A percentile compares a stretch with the other conserved stretches of the same genome.
Evolutionary conservation across 805 yeast genomes (phyloP).

Genomic region (Ogataea sp.): DNA sequence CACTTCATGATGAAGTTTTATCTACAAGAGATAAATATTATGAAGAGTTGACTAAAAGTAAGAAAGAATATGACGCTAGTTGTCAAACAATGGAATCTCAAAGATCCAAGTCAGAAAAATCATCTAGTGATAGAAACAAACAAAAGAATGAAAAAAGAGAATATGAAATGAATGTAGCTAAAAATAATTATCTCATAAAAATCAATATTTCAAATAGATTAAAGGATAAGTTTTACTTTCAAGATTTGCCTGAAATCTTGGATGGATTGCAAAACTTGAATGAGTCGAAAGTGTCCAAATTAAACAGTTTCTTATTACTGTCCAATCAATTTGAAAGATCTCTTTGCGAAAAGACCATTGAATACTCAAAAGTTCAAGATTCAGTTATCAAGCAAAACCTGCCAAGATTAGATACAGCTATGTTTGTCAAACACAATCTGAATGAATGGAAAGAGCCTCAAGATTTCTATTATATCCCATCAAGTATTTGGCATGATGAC

Average conservation of each 20-base stretch:
- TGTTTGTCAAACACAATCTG: constrained; percentile 87
- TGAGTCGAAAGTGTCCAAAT: constrained; percentile 63
- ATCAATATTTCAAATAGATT: constrained; percentile 82
- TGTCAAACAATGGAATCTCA: constrained; percentile 78
- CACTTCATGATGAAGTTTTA: constrained; percentile 50
- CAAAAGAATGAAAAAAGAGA: constrained; percentile 54
- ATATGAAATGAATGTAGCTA: constrained; percentile 78
- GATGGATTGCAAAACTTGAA: constrained; percentile 80
- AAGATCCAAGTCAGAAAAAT: constrained; percentile 64
- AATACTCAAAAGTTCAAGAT: constrained; percentile 38
- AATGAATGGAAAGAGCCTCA: constrained; percentile 75
- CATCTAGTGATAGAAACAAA: constrained; percentile 38
- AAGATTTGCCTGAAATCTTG: constrained; percentile 84
- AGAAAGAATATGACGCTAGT: constrained; percentile 69
- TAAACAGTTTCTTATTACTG: constrained; percentile 60
- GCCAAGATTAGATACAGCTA: constrained; percentile 71
- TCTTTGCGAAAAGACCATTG: constrained; percentile 36
- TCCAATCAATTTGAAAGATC: constrained; percentile 55
- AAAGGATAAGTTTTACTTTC: constrained; percentile 88
- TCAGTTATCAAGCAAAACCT: constrained; percentile 58
- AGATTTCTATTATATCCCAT: constrained; percentile 80
- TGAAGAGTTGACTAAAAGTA: constrained; percentile 53
- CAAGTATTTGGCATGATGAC: constrained; percentile 96
- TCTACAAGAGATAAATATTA: constrained; percentile 40
- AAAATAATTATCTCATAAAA: constrained; percentile 73